Base-by-base conservation (phyloP, 352 stramenopile species). In the Globisporangium emineosum region DNA sequence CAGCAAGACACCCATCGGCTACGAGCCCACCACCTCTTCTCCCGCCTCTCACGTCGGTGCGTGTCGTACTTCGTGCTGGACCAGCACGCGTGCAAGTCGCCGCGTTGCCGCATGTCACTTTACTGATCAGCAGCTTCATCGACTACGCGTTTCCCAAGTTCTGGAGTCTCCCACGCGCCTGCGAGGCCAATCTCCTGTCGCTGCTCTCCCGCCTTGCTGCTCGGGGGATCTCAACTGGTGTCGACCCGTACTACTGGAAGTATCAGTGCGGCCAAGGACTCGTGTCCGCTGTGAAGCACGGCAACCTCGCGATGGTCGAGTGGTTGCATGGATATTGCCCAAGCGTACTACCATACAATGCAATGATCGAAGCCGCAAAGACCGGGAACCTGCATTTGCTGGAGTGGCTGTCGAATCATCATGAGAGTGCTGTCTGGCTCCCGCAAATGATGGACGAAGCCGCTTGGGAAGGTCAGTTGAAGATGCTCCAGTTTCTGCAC, bases 401-500 rank as follows among this genome's bases (percentile, higher is more conserved):
- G 32, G 10, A 37, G 3, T 1, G 8, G 8, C 32, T 37, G 32
- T 9, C 32, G 10, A 37, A 37, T 4, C 32, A 37, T 8, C 32
- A 37, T 8, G 32, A 37, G 32, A 37, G 8, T 8, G 32, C 10
- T 1, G 32, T 37, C 5, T 37, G 32, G 32, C 32, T 57, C 13
- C 30, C 49, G 2, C 17, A 27, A 3, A 57, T 62, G 25, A 53
- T 62, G 27, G 58, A 64, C 5, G 9, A 13, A 5, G 30, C 58
- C 9, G 30, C 30, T 1, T 29, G 21, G 9, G 27, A 15, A 7
- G 45, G 49, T 3, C n/a, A 57, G 1, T 2, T 57, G 1, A n/a
- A 57, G n/a, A 27, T 54, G 45, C 58, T 64, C 30, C n/a, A 57
- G 21, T 64, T 19, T 3, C 30, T 64, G 32, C 32, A 37, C 8